A percentile compares a stretch with the other conserved stretches of the same genome.
Evolutionary conservation across 768 basidiomycete species (phyloP).

Genomic region (Xanthoconium stramineum): DNA sequence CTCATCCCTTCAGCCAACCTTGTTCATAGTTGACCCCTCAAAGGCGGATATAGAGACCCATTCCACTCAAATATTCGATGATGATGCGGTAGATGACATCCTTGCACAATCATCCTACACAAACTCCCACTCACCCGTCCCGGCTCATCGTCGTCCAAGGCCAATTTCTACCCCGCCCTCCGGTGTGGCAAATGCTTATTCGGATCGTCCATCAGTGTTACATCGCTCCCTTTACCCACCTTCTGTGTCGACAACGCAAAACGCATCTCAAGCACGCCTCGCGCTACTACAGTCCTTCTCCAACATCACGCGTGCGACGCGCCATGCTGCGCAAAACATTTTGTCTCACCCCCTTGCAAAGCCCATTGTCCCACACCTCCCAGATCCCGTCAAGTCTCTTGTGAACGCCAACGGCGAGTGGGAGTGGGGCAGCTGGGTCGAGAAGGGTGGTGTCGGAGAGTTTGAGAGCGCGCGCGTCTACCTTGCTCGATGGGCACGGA

Average conservation of each 20-base stretch:
- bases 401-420: slow-evolving; percentile 88
- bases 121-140: slow-evolving; percentile 77
- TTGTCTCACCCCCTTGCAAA: slow-evolving; percentile 94
- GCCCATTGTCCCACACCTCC: slow-evolving; percentile 93
- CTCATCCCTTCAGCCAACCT: slow-evolving; percentile 77
- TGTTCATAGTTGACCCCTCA: slow-evolving; percentile 92
- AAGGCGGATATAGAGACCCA: slow-evolving; percentile 91
- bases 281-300: slow-evolving; percentile 93
- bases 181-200: slow-evolving; percentile 49
- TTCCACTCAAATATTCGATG: slow-evolving; percentile 77
- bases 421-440: slow-evolving; percentile 93
- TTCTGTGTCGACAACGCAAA: slow-evolving; percentile 48
- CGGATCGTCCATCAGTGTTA: slow-evolving; percentile 68
- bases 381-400: slow-evolving; percentile 87
- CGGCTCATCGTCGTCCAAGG: slow-evolving; percentile 75
- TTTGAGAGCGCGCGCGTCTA: slow-evolving; percentile 97
- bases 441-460: slow-evolving; percentile 89
- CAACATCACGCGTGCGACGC: slow-evolving; percentile 88
- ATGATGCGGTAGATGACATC: slow-evolving; percentile 86
- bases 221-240: slow-evolving; percentile 69
- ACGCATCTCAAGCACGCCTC: slow-evolving; percentile 67
- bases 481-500: slow-evolving; percentile 93
- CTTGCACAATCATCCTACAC: slow-evolving; percentile 74
- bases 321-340: slow-evolving; percentile 92
- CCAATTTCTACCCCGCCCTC: slow-evolving; percentile 48